Conservation (phyloP, 106 monocot genomes). For the Agapanthus africanus region DNA sequence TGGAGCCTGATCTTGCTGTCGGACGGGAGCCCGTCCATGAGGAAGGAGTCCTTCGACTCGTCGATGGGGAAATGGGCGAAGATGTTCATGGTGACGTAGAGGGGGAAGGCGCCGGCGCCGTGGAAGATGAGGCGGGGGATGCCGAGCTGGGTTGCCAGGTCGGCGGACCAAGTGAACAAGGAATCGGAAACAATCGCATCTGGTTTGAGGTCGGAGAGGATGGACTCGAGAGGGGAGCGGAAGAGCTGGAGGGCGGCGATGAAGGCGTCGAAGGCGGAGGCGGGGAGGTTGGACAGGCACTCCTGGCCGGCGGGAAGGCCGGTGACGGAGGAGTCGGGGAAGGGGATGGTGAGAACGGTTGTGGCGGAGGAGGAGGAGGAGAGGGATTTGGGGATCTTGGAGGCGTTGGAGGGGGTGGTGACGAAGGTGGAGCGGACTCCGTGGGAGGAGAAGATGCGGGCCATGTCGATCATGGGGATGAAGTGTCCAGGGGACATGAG, state of each 20-base stretch:
- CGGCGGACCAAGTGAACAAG: slow-evolving; percentile 13
- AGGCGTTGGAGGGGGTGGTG: slow-evolving; percentile 34
- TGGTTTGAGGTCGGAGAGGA: slow-evolving; percentile 9
- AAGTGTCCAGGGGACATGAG: slow-evolving; percentile 35
- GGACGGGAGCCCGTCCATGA: slow-evolving; percentile 7
- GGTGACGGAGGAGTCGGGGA: not conserved
- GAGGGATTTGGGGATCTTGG: not conserved
- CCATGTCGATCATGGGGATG: slow-evolving; percentile 36
- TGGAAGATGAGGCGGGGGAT: slow-evolving; percentile 24
- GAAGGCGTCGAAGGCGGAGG: slow-evolving; percentile 1
- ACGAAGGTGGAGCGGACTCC: slow-evolving; percentile 25
- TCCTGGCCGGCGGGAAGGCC: slow-evolving; percentile 20
- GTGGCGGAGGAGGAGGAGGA: not conserved
- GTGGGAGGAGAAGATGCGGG: slow-evolving; percentile 25
- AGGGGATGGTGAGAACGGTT: not conserved
- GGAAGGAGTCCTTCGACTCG: not conserved
- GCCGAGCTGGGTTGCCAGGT: slow-evolving; percentile 8
- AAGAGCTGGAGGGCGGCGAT: slow-evolving; percentile 8
- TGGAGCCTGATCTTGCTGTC: not conserved
- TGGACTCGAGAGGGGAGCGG: not conserved
- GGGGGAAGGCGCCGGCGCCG: slow-evolving; percentile 18
- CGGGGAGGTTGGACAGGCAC: slow-evolving; percentile 7
- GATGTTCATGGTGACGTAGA: slow-evolving; percentile 1
- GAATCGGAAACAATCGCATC: slow-evolving; percentile 13
- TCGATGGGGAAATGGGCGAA: not conserved